Conservation (phyloP, 2,329 filamentous ascomycete genomes). For the Colletotrichum sojae region DNA sequence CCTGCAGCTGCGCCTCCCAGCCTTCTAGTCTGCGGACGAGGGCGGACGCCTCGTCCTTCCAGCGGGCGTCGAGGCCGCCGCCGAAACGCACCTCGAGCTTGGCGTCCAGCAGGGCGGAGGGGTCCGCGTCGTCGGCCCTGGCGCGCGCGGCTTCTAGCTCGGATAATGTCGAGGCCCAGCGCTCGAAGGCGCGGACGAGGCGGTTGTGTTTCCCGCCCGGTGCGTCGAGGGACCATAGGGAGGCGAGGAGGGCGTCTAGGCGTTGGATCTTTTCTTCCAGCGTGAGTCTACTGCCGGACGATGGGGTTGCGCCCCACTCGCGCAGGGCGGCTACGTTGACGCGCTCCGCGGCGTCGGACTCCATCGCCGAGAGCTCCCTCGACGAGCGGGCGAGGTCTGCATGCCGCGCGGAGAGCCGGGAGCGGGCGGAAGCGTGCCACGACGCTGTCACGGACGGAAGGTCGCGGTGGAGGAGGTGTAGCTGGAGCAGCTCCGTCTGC, state of each 20-base stretch:
- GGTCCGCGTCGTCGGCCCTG: conserved; percentile 50
- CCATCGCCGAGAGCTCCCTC: conserved; percentile 51
- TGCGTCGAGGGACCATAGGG: conserved; percentile 71
- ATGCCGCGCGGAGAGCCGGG: conserved; percentile 63
- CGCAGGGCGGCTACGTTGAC: conserved; percentile 67
- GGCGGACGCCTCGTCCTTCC: conserved; percentile 71
- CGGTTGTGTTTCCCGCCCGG: conserved; percentile 69
- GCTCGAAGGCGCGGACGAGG: conserved; percentile 70
- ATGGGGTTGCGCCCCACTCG: conserved; percentile 58
- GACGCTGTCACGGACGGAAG: conserved; percentile 58
- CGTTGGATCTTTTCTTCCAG: conserved; percentile 71
- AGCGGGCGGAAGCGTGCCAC: conserved; percentile 71
- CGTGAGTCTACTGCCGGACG: conserved; percentile 44
- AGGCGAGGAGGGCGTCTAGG: conserved; percentile 69
- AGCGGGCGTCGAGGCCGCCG: conserved; percentile 67
- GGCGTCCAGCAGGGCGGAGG: conserved; percentile 47
- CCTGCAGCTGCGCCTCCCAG: conserved; percentile 64
- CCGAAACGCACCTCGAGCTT: conserved; percentile 63
- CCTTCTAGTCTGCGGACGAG: conserved; percentile 68
- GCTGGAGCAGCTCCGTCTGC: conserved; percentile 76
- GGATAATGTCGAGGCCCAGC: conserved; percentile 66
- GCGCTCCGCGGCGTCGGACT: conserved; percentile 62
- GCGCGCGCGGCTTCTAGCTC: conserved; percentile 62
- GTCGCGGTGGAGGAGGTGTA: conserved; percentile 74
- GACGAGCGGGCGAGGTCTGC: conserved; percentile 52